These are phyloP conservation scores for Hippophae tibetana DNA, from an alignment of 306 rosid genomes.

Conservation along the genomic window DNA sequence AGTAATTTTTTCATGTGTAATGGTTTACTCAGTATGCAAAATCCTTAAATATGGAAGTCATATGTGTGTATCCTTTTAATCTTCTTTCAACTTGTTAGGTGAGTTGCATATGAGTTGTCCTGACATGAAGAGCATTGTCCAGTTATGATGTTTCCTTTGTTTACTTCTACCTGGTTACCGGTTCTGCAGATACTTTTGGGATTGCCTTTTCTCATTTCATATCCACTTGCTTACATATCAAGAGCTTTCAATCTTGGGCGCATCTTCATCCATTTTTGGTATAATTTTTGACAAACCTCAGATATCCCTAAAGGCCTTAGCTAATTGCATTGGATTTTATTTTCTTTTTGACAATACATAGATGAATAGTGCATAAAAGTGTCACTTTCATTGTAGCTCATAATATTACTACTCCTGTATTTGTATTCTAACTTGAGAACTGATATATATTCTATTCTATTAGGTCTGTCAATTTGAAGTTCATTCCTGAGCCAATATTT, in stretches of 20 bases:
- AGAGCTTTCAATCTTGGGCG: slow-evolving; percentile 93
- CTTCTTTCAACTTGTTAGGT: slow-evolving; percentile 34
- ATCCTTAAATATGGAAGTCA: slow-evolving; percentile 22
- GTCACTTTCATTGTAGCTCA: neutral
- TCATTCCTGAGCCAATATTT: slow-evolving; percentile 74
- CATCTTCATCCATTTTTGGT: slow-evolving; percentile 94
- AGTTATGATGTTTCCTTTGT: slow-evolving; percentile 23
- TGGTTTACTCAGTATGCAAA: slow-evolving; percentile 17
- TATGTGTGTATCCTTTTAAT: slow-evolving; percentile 24
- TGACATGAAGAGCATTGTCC: slow-evolving; percentile 27
- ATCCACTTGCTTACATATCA: slow-evolving; percentile 75
- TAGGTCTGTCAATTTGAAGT: slow-evolving; percentile 97
- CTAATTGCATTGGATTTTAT: slow-evolving; percentile 6
- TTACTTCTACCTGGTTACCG: slow-evolving; percentile 33
- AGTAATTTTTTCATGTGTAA: slow-evolving; percentile 11
- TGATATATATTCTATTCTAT: slow-evolving; percentile 25
- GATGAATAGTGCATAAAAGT: neutral
- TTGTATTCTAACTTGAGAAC: slow-evolving; percentile 14
- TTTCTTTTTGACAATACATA: neutral
- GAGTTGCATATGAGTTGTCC: slow-evolving; percentile 43
- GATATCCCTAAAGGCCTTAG: slow-evolving; percentile 13
- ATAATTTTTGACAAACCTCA: slow-evolving; percentile 20
- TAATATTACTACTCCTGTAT: neutral
- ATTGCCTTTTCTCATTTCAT: slow-evolving; percentile 69
- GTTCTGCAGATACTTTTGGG: slow-evolving; percentile 74